Evolutionary conservation across 1,284 basidiomycete genomes (phyloP), one percentile per base, ranked within the genome.

Genomic region (Malassezia japonica): DNA sequence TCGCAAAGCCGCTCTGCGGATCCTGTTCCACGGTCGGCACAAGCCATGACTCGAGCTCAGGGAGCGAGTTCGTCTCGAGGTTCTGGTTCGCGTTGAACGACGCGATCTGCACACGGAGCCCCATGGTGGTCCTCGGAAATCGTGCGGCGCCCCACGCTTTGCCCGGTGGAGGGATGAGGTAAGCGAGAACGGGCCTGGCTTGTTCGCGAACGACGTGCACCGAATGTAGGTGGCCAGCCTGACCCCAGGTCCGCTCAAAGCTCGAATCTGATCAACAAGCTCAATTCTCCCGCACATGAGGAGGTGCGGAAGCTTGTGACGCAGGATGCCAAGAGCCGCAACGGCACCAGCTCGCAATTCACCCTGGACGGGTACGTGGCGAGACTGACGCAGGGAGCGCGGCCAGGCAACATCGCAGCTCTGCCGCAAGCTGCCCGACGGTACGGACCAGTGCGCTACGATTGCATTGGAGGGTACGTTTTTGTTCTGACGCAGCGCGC

Each of bases 71-170:
- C 5, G 52, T 54, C 79, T 77, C 60, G 4, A 82, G 83, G 67
- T 87, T 85, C 3, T 88, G 76, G 68, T 87, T 87, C 6, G 85
- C 86, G 68, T 89, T 89, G 75, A 86, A 89, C 6, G 85, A 82
- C 12, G 84, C 85, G 52, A 89, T 82, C 68, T 87, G 86, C 9
- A 88, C 82, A 42, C 86, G 60, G 16, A 72, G 56, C 20, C 56
- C 61, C 13, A 15, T 20, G 16, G 13, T 29, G 28, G 2, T 35
- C 34, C 29, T 45, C 15, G 35, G 3, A 16, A 9, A 42, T 5
- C 4, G 31, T 15, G 40, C 40, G 28, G 40, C 28, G 40, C 40
- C 40, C 40, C 40, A 42, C 40, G 13, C 3, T 41, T n/a, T 29
- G 28, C 28, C 8, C 28, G 8, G 5, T 34, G 7, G 32, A 9